phyloP scores from a whole-genome alignment of 768 basidiomycete species.

The Auriscalpium vulgare region DNA sequence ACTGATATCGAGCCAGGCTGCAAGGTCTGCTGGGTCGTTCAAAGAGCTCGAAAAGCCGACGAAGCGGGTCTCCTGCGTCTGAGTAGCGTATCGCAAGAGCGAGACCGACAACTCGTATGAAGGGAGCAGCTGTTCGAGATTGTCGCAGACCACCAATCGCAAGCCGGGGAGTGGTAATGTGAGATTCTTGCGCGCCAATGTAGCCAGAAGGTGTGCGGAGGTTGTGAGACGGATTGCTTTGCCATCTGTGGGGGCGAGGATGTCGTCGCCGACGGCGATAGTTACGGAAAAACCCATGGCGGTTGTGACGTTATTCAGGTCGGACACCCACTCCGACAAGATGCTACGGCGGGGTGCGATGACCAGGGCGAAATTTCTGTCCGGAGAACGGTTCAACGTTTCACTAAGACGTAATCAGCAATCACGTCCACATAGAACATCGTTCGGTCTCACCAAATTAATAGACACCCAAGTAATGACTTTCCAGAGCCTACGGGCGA shows the following conservation, averaged over 20 bases:
- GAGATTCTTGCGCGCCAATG: constrained; percentile 26
- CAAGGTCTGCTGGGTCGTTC: constrained; percentile 73
- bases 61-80: constrained; percentile 55
- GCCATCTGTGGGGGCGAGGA: constrained; percentile 30
- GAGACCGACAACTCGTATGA: constrained; percentile 81
- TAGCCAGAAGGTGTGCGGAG: constrained; percentile 40
- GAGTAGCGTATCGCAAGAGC: constrained; percentile 56
- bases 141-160: constrained; percentile 71
- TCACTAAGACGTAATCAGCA: constrained; percentile 37
- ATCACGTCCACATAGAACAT: background rate
- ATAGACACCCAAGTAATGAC: constrained; percentile 59
- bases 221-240: constrained; percentile 52
- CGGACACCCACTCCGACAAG: constrained; percentile 47
- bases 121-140: constrained; percentile 75
- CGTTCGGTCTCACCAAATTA: constrained; percentile 56
- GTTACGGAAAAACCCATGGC: constrained; percentile 35
- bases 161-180: constrained; percentile 33
- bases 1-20: constrained; percentile 75
- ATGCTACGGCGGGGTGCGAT: constrained; percentile 51
- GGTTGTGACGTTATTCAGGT: constrained; percentile 36
- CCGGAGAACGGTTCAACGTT: constrained; percentile 34
- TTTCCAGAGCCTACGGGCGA: constrained; percentile 82
- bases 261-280: constrained; percentile 18
- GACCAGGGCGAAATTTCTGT: constrained; percentile 51
- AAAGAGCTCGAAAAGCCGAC: constrained; percentile 76